phyloP scores from a whole-genome alignment of 441 rosid species.

The Biscutella auriculata region DNA sequence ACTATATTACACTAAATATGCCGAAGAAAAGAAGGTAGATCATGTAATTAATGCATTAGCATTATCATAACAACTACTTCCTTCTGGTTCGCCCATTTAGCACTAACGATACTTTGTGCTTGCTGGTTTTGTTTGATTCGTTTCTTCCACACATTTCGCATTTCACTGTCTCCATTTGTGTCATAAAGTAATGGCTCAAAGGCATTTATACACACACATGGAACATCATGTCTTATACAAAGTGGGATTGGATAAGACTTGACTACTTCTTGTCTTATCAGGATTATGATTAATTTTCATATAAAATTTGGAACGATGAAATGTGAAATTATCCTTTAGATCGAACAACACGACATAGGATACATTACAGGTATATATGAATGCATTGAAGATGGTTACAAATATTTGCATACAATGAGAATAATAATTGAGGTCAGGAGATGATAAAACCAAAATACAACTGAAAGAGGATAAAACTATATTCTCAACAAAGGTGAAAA shows the following conservation, averaged over 20 bases:
- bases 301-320: neutral
- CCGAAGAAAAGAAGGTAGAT: no score
- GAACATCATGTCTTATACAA: neutral
- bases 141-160: neutral
- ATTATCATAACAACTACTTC: no score
- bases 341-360: constrained; percentile 3
- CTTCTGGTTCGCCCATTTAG: no score
- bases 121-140: neutral
- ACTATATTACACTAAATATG: no score
- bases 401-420: neutral
- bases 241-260: neutral
- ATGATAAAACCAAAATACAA: neutral
- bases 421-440: constrained; percentile 7
- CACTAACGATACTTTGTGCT: neutral
- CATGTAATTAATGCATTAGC: no score
- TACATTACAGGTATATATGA: neutral
- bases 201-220: neutral
- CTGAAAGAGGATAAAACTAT: neutral
- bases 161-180: neutral
- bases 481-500: neutral
- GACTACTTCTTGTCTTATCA: neutral
- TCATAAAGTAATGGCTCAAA: neutral
- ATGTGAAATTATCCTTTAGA: neutral
- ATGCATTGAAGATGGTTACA: constrained; percentile 6
- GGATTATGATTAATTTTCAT: neutral